Evolutionary conservation across 2,329 filamentous ascomycete species (phyloP), one percentile per base, ranked within the genome.

Genomic region (Fonsecaea pedrosoi): DNA sequence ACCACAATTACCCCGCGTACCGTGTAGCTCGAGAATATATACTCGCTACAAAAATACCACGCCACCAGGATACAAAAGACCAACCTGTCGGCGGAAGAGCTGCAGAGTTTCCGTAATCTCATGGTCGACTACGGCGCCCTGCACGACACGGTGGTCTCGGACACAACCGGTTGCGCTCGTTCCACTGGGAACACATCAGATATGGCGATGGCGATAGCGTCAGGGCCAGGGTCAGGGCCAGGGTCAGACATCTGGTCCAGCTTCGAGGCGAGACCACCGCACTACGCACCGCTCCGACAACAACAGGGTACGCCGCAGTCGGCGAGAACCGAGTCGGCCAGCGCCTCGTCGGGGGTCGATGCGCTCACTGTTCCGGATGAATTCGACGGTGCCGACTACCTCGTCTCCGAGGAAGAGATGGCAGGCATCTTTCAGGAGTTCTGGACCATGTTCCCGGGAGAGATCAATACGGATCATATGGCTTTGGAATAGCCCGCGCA

Each of bases 51-150:
- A 30, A 25, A 50, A 13, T 50, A 50, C 21, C 45, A 50, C 45
- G 18, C 45, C 21, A 25, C 45, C 45, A 10, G 45, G 45, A 4
- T 30, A 4, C 45, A 50, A 8, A 10, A 50, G 10, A 12, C 10
- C 8, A 30, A 4, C 18, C n/a, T 30, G 18, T 50, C 45, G 12
- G 21, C 2, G 21, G 18, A 50, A 12, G 45, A 50, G 18, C 45
- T 50, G 3, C 45, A 10, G 10, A 13, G 45, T 25, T 50, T 50
- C 45, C 45, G 45, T 9, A 50, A 50, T 13, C 45, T 50, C 3
- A 50, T 50, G 45, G 18, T 50, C 45, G 45, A 50, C 9, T 50
- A 50, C 12, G 45, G 45, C 45, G 45, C 45, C 45, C 45, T 50
- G 18, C 45, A 50, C 45, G 45, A 50, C 45, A 18, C 18, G 8